phyloP scores from a whole-genome alignment of 1,139 yeast genomes.

The Saccharomyces pastorianus region DNA sequence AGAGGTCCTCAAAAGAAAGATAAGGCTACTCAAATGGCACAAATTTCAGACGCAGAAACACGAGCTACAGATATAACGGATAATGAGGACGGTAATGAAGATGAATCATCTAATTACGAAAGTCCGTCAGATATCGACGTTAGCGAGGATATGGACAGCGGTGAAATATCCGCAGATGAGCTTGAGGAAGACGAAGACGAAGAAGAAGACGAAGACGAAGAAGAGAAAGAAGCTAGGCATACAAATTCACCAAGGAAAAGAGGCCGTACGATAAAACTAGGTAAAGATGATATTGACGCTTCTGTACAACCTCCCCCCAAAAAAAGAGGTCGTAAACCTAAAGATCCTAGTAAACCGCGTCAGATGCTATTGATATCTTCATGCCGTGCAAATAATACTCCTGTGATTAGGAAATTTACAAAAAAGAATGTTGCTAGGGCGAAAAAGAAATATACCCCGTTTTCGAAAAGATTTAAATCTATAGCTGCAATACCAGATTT shows the following conservation, averaged over 20 bases:
- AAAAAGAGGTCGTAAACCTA: not conserved
- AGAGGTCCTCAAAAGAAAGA: not conserved
- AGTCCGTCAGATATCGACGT: not conserved
- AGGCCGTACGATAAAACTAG: not conserved
- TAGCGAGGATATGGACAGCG: not conserved
- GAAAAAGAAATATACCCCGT: slow-evolving; percentile 31
- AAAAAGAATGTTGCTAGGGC: slow-evolving; percentile 30
- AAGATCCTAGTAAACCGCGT: not conserved
- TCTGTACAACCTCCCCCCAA: not conserved
- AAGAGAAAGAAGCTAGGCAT: slow-evolving; percentile 6
- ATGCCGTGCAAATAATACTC: slow-evolving; percentile 4
- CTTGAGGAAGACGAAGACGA: slow-evolving; percentile 5
- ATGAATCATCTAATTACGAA: not conserved
- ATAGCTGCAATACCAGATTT: slow-evolving; percentile 29
- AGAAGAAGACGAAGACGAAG: slow-evolving; percentile 7
- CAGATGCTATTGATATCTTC: slow-evolving; percentile 1
- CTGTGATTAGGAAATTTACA: slow-evolving; percentile 23
- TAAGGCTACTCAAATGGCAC: not conserved
- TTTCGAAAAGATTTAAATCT: slow-evolving; percentile 27
- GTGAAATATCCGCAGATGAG: not conserved
- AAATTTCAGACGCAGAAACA: not conserved
- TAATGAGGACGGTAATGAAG: slow-evolving; percentile 6
- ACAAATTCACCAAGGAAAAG: slow-evolving; percentile 1
- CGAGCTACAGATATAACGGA: not conserved
- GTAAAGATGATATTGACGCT: not conserved